phyloP scores from a whole-genome alignment of 1,139 yeast genomes.

The Yamadazyma pseudoaaseri region DNA sequence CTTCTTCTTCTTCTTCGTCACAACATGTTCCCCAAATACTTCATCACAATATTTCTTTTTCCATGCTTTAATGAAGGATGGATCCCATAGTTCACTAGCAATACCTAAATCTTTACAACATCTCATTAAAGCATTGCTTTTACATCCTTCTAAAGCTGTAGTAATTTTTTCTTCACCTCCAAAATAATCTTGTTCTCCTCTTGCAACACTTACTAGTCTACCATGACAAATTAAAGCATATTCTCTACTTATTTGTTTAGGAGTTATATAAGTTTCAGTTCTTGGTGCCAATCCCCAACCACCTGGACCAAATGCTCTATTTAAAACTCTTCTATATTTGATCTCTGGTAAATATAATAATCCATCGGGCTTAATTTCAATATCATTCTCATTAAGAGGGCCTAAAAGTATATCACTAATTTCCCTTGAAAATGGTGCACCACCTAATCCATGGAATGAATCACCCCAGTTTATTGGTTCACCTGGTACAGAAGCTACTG shows the following conservation, averaged over 20 bases:
- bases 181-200: constrained; percentile 95
- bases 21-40: constrained; percentile 80
- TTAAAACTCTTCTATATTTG: constrained; percentile 84
- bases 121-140: constrained; percentile 94
- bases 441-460: constrained; percentile 81
- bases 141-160: constrained; percentile 97
- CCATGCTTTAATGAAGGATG: constrained; percentile 78
- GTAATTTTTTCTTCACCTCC: constrained; percentile 80
- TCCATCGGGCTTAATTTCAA: constrained; percentile 96
- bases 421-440: constrained; percentile 64
- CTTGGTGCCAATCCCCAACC: constrained; percentile 99
- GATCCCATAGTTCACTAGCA: constrained; percentile 98
- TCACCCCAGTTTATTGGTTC: constrained; percentile 62
- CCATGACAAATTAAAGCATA: constrained; percentile 88
- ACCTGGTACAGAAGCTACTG: constrained; percentile 4
- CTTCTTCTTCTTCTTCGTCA: constrained; percentile 81
- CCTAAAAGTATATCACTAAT: constrained; percentile 59
- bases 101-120: constrained; percentile 96
- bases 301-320: constrained; percentile 95
- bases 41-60: constrained; percentile 77
- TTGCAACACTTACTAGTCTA: constrained; percentile 82
- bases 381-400: constrained; percentile 63
- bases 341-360: constrained; percentile 89
- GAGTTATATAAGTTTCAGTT: constrained; percentile 75
- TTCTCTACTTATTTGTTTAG: constrained; percentile 69